A percentile compares a stretch with the other conserved stretches of the same genome.
Conservation (phyloP, 179 eudicot species). For the Silene vulgaris region DNA sequence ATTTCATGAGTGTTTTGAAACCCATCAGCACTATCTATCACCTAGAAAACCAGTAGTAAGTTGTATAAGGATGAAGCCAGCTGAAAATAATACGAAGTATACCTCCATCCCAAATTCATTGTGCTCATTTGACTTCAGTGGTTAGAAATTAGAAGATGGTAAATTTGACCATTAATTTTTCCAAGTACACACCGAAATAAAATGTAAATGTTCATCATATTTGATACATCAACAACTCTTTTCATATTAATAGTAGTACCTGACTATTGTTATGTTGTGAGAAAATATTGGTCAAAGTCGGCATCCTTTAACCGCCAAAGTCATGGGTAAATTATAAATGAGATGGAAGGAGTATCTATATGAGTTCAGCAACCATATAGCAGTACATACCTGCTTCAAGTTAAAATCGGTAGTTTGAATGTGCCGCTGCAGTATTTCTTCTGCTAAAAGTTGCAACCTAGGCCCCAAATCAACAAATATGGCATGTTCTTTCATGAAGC, state of each 20-base stretch:
- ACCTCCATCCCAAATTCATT: background rate
- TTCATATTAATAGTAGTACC: background rate
- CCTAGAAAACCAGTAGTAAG: constrained; percentile 38
- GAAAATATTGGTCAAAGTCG: background rate
- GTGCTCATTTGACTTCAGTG: too few relatives aligned
- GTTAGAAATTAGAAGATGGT: too few relatives aligned
- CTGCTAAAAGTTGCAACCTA: constrained; percentile 71
- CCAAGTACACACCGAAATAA: background rate
- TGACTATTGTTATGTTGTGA: background rate
- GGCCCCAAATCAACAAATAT: constrained; percentile 88
- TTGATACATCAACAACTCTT: background rate
- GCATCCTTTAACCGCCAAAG: background rate
- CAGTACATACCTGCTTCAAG: constrained; percentile 59
- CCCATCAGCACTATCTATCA: constrained; percentile 91
- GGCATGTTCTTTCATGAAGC: constrained; percentile 64
- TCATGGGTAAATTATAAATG: background rate
- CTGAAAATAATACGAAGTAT: background rate
- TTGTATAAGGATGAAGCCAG: constrained; percentile 7
- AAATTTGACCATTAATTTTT: background rate
- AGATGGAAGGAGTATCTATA: background rate
- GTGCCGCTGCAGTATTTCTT: constrained; percentile 74
- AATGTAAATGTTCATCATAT: too few relatives aligned
- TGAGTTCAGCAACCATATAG: constrained; percentile 1
- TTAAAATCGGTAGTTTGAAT: constrained; percentile 56
- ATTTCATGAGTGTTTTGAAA: constrained; percentile 90